phyloP scores from a whole-genome alignment of 2,329 filamentous ascomycete genomes.

The Colletotrichum sp. region DNA sequence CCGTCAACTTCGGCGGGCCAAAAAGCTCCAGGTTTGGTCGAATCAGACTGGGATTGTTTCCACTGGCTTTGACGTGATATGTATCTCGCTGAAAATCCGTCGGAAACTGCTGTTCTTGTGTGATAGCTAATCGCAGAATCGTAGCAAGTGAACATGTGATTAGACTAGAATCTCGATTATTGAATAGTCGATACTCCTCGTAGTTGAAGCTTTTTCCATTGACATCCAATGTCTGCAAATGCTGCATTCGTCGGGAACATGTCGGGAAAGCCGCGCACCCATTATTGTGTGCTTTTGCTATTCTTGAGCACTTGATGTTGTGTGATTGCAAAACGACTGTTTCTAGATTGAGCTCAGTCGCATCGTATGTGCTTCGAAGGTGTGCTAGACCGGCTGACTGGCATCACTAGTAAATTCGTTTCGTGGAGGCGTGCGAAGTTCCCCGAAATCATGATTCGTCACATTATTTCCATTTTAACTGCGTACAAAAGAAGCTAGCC shows the following conservation, averaged over 20 bases:
- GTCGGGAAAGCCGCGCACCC: neutral
- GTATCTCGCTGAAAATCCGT: neutral
- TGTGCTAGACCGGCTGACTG: neutral
- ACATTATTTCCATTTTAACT: neutral
- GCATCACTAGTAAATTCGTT: neutral
- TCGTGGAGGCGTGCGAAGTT: neutral
- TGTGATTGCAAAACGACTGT: neutral
- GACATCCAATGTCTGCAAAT: neutral
- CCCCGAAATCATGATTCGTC: neutral
- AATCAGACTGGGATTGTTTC: neutral
- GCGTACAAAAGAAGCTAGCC: too few relatives aligned
- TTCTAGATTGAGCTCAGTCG: neutral
- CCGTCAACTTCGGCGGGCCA: too few relatives aligned
- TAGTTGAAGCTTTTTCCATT: neutral
- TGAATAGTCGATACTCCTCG: neutral
- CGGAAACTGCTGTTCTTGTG: neutral
- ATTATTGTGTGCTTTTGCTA: neutral
- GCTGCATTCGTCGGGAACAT: neutral
- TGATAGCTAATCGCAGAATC: neutral
- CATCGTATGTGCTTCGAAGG: neutral
- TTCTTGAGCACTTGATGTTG: neutral
- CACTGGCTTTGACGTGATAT: neutral
- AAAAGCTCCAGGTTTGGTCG: neutral
- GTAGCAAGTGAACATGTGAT: neutral
- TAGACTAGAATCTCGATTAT: neutral